Conservation (phyloP, 257 asterid genomes). For the Salvia rosmarinus region DNA sequence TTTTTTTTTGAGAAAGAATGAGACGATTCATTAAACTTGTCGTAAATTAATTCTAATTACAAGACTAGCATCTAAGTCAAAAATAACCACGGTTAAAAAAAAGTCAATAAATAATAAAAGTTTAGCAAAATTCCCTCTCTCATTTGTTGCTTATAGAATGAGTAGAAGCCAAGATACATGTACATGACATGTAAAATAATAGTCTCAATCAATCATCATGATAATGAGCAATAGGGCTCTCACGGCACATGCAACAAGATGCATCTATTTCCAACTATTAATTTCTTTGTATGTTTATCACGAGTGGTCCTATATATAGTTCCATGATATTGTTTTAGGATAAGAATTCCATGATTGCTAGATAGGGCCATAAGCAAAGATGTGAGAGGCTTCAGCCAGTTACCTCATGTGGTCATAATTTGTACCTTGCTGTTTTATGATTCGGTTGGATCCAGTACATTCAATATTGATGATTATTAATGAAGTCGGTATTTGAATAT, state of each 20-base stretch:
- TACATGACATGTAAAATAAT: constrained; percentile 23
- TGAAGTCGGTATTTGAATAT: background rate
- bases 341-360: constrained; percentile 37
- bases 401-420: background rate
- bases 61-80: too few species aligned
- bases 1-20: too few species aligned
- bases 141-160: constrained; percentile 25
- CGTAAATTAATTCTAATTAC: too few species aligned
- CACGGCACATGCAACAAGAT: constrained; percentile 30
- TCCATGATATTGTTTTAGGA: too few species aligned
- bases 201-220: constrained; percentile 38
- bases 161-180: constrained; percentile 44
- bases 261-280: background rate
- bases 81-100: too few species aligned
- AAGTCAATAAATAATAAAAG: too few species aligned
- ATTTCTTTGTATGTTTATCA: background rate
- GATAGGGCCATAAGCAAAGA: constrained; percentile 22
- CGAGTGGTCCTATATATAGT: constrained; percentile 28
- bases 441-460: constrained; percentile 3
- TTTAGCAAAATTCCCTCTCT: background rate
- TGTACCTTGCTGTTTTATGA: background rate
- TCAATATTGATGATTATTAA: background rate
- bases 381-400: background rate
- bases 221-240: constrained; percentile 8
- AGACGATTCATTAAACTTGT: background rate